Base-by-base conservation (phyloP, 1,139 yeast species). In the Candida sp. region DNA sequence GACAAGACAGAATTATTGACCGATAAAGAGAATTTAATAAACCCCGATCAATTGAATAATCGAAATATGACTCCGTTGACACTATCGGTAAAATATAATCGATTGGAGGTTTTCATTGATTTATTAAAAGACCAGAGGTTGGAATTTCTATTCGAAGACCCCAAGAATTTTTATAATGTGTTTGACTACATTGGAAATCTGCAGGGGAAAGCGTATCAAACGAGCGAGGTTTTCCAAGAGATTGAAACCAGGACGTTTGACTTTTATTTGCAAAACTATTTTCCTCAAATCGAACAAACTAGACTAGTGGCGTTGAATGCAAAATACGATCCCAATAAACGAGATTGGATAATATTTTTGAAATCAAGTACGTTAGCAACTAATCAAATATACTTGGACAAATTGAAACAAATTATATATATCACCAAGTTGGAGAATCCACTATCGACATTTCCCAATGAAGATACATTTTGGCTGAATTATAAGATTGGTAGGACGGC, bases 61-160 rank as follows among this genome's bases (percentile, higher is more conserved):
- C 78, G 78, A 50, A 75, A 76, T 1, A 67, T 83, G 52, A 79
- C 93, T 0, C 96, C 97, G 0, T 58, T 89, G 44, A 81, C 84
- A 75, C 70, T 81, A 5, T 85, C 79, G 55, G 80, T 87, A 40
- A 85, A 86, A 55, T 89, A 82, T 61, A 83, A 82, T 48, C 70
- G 95, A 38, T 43, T 75, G 1, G 83, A 79, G 2, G 86, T 87
- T 47, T 68, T 89, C 21, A 56, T 63, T 33, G 67, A 64, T 3
- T 58, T 85, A 0, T 47, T 84, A 3, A 43, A 55, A 3, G 84
- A 81, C 52, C 50, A 60, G 0, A 54, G 82, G 40, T 56, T 82
- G 8, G 66, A 77, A 12, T 63, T 83, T 21, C 49, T 63, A 21
- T 64, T 61, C 43, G 71, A 69, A 43, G 86, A 81, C 50, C 56